Base-by-base conservation (phyloP, 257 asterid species). In the Cynanchum wilfordii region DNA sequence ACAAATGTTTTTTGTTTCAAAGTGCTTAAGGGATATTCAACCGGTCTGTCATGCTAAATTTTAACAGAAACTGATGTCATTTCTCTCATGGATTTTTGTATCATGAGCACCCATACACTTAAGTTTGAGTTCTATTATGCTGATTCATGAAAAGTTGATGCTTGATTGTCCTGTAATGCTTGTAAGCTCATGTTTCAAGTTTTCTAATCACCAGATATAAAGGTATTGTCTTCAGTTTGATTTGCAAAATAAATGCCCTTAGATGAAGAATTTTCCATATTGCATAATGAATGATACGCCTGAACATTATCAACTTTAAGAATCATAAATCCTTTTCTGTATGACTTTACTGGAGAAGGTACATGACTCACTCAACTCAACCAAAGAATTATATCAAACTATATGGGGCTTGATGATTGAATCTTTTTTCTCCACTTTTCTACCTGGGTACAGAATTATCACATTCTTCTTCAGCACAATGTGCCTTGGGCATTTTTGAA, bases 21-120 rank as follows among this genome's bases (percentile, higher is more conserved):
- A 49, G 42, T 62, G 72, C 56, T 30, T 15, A 45, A 19, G 47
- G 47, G 49, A 40, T 59, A 59, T 68, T 76, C 52, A 68, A 58
- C 24, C 29, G 40, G 66, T 10, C 47, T 51, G 10, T 56, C 29
- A 7, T 54, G 49, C 24, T 11, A 71, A 49, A 25, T 54, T 38
- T 64, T 67, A 49, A 22, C 65, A 40, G 19, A n/a, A 17, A 40
- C 17, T 44, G 44, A 27, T 42, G 60, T 9, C 47, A 33, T 55
- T 33, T 29, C 42, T 22, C 49, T 71, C 44, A 33, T 44, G 9
- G 7, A 25, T 68, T 68, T 49, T 68, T 56, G 66, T 59, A 59
- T 4, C 66, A 4, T 59, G 66, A 59, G n/a, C 20, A 12, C 15
- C 42, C 66, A 59, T 59, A 59, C 16, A 3, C 20, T 57, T 30